Evolutionary conservation across 345 rosid genomes (phyloP).

Genomic region (Populus euphratica): DNA sequence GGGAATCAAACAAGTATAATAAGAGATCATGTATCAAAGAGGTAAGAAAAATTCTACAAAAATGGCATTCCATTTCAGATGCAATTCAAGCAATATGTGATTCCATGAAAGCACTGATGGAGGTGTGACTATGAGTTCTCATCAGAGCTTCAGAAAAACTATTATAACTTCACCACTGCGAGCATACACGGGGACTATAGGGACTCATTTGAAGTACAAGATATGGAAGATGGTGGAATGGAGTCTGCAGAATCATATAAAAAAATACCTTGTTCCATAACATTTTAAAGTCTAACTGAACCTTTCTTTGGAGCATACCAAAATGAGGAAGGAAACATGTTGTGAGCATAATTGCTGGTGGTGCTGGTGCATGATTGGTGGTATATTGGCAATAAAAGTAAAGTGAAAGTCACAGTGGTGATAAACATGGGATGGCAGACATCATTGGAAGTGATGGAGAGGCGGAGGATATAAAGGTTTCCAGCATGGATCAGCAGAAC

Average conservation of each 20-base stretch:
- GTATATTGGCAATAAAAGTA: background rate
- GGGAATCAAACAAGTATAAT: constrained; percentile 11
- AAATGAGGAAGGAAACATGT: background rate
- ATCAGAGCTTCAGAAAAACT: background rate
- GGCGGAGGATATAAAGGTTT: background rate
- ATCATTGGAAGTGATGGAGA: background rate
- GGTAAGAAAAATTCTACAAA: background rate
- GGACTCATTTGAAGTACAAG: background rate
- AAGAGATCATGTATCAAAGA: background rate
- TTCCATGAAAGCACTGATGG: background rate
- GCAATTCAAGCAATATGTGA: background rate
- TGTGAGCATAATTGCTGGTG: background rate
- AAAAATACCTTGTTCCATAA: background rate
- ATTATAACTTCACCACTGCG: background rate
- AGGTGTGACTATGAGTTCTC: background rate
- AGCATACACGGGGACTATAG: background rate
- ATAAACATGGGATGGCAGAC: background rate
- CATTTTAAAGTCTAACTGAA: background rate
- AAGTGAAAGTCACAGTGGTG: background rate
- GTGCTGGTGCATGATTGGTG: background rate
- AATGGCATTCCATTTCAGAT: background rate
- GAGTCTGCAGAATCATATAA: background rate
- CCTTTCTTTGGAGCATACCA: background rate
- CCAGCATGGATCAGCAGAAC: background rate
- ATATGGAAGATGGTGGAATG: background rate